Evolutionary conservation across 371 early-diverging fungal species (phyloP), one percentile per base, ranked within the genome.

Genomic region (Saksenaea oblongispora): DNA sequence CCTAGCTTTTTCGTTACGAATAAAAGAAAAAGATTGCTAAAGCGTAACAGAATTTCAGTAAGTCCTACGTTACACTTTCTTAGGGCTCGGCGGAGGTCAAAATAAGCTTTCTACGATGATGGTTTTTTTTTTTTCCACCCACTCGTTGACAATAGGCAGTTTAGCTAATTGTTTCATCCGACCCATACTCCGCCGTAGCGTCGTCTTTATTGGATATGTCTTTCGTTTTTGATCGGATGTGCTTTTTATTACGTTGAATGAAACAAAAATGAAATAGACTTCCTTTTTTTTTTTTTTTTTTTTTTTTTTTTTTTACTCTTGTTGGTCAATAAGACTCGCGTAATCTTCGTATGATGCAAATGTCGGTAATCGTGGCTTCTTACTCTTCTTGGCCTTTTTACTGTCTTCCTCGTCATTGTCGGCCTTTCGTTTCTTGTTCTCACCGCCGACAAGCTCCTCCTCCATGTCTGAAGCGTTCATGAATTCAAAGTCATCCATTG

Each of bases 261-360:
- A 59, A 31, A 37, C 22, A 26, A 26, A 27, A 44, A 26, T 59
- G 17, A 54, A 54, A 60, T 56, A 56, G 41, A 26, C n/a, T n/a
- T n/a, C n/a, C n/a, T n/a, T n/a, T n/a, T n/a, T n/a, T n/a, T n/a
- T 55, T 61, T 34, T 44, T 54, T 53, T 54, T 61, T 44, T 39
- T 34, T 10, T 56, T 64, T 53, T 53, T 26, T 68, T 36, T 47
- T 67, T 60, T 54, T 70, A 59, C 4, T 54, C 59, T 14, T 72
- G 70, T 42, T 70, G 63, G 41, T 75, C 75, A 56, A 75, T 69
- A 35, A 75, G 63, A 34, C 65, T 66, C 26, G 88, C 90, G 72
- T 91, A 91, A 58, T 91, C 91, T 62, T 91, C 91, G 66, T 81
- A 84, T 22, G 89, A 84, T 17, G 87, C 91, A 69, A 91, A 87